phyloP scores from a whole-genome alignment of 768 basidiomycete species.

The Crucibulum laeve region DNA sequence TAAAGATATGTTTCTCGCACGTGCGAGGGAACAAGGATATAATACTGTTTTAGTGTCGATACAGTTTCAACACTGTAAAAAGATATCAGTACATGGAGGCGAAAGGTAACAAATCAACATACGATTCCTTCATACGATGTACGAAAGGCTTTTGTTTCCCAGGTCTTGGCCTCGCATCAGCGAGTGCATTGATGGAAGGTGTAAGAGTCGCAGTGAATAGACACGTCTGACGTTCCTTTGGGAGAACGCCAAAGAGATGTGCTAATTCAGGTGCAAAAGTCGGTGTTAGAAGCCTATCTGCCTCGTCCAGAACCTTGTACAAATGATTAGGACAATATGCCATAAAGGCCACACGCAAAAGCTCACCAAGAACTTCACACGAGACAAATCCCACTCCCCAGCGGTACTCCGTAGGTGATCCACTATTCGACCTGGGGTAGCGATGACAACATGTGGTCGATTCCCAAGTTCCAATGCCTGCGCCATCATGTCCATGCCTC shows the following conservation, averaged over 20 bases:
- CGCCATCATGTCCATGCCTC: constrained; percentile 97
- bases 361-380: constrained; percentile 81
- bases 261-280: constrained; percentile 86
- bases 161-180: constrained; percentile 62
- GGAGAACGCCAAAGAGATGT: constrained; percentile 71
- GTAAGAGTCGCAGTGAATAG: constrained; percentile 96
- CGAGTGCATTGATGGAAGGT: constrained; percentile 75
- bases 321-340: constrained; percentile 2
- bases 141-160: constrained; percentile 89
- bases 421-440: constrained; percentile 92
- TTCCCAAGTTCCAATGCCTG: constrained; percentile 85
- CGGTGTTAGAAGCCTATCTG: constrained; percentile 85
- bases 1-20: constrained; percentile 91
- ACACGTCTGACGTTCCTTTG: constrained; percentile 89
- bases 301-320: constrained; percentile 88
- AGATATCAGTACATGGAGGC: constrained; percentile 5
- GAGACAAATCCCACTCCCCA: constrained; percentile 78
- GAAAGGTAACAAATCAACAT: constrained; percentile 9
- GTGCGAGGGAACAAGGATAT: constrained; percentile 91
- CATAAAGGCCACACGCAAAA: background rate
- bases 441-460: constrained; percentile 90
- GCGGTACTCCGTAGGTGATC: constrained; percentile 81
- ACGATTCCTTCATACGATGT: constrained; percentile 75
- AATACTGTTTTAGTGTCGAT: constrained; percentile 80
- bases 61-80: constrained; percentile 80